phyloP scores from a whole-genome alignment of 306 rosid species.

The Fagus sylvatica region DNA sequence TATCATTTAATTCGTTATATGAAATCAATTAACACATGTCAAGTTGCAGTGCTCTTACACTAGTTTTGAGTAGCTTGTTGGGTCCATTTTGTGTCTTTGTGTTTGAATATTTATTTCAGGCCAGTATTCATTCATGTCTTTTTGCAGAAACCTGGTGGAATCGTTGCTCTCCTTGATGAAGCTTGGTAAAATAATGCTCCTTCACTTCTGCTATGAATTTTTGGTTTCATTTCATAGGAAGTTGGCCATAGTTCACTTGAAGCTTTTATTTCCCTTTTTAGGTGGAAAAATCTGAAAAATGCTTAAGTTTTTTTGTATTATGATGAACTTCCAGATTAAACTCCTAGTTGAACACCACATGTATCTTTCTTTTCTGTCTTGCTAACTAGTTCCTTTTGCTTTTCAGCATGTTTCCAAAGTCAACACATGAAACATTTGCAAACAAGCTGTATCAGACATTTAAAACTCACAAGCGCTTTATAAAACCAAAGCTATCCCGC shows the following conservation, averaged over 20 bases:
- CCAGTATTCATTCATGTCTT: neutral
- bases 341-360: constrained; percentile 9
- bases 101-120: neutral
- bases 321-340: constrained; percentile 13
- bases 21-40: neutral
- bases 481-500: constrained; percentile 97
- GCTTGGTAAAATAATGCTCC: constrained; percentile 73
- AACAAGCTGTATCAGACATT: constrained; percentile 98
- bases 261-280: constrained; percentile 22
- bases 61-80: constrained; percentile 14
- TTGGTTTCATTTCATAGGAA: constrained; percentile 8
- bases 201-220: neutral
- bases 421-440: constrained; percentile 98
- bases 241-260: constrained; percentile 18
- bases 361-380: constrained; percentile 22
- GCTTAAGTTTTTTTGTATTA: constrained; percentile 19
- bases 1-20: neutral
- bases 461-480: constrained; percentile 83
- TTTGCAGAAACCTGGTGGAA: constrained; percentile 97
- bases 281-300: constrained; percentile 24
- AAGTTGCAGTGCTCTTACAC: constrained; percentile 13
- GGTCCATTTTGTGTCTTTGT: neutral
- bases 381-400: constrained; percentile 27
- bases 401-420: constrained; percentile 99
- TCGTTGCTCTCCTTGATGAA: constrained; percentile 96